A percentile compares a stretch with the other conserved stretches of the same genome.
These are phyloP conservation scores for Mycena metata DNA, from an alignment of 768 basidiomycete species.

Conservation along the genomic window DNA sequence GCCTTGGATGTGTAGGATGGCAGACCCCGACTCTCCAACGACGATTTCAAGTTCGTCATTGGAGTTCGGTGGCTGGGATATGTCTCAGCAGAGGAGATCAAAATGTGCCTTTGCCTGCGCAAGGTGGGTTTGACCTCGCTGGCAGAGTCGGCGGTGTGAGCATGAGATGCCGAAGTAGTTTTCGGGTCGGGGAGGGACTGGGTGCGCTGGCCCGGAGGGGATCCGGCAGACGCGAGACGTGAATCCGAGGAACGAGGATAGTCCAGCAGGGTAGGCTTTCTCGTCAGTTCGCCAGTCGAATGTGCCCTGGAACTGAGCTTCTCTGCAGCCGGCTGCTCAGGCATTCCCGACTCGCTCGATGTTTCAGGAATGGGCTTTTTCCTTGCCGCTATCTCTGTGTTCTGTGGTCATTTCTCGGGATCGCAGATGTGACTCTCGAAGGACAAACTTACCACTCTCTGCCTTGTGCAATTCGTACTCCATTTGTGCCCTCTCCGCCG, in stretches of 20 bases:
- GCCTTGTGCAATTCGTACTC: slow-evolving; percentile 9
- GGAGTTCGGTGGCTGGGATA: neutral
- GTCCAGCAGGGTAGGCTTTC: neutral
- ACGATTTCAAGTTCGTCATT: neutral
- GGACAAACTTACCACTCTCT: neutral
- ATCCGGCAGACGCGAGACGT: neutral
- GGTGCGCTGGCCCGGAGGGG: neutral
- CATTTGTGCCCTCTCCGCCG: slow-evolving; percentile 19
- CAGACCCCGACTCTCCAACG: neutral
- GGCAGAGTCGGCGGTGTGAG: no score
- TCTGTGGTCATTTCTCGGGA: no score
- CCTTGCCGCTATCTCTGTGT: slow-evolving; percentile 1
- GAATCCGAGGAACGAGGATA: neutral
- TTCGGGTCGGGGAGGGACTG: neutral
- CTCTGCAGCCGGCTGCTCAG: neutral
- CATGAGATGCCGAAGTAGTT: neutral
- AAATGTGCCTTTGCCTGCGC: slow-evolving; percentile 1
- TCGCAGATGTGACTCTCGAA: neutral
- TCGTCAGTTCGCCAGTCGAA: neutral
- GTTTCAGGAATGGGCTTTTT: neutral
- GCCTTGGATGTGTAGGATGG: neutral
- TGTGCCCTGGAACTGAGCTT: neutral
- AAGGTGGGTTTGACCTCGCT: neutral
- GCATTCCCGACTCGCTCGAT: neutral
- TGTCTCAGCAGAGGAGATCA: neutral